These are phyloP conservation scores for Edaphochlamys debaryana DNA, from an alignment of 139 green algal genomes.

Conservation along the genomic window DNA sequence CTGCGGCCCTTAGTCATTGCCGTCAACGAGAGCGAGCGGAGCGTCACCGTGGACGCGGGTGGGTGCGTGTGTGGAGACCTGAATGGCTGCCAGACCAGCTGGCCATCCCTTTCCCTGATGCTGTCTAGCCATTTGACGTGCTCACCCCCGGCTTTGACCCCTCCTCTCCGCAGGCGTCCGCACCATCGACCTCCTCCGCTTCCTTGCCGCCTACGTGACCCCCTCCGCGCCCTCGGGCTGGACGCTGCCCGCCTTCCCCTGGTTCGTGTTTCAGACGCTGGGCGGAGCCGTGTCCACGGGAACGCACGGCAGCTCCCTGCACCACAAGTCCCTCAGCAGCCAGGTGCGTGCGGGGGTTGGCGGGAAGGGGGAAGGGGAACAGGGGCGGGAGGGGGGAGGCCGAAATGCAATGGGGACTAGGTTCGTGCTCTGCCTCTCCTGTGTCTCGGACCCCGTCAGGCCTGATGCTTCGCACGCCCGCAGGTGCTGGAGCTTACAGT, in stretches of 20 bases:
- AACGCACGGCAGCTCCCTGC: slow-evolving; percentile 81
- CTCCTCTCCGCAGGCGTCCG: slow-evolving; percentile 35
- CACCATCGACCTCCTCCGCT: slow-evolving; percentile 80
- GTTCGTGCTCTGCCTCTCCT: too few species aligned
- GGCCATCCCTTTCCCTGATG: too few species aligned
- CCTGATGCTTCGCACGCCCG: too few species aligned
- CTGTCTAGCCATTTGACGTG: too few species aligned
- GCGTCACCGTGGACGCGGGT: slow-evolving; percentile 79
- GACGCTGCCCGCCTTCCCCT: slow-evolving; percentile 79
- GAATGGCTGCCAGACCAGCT: too few species aligned
- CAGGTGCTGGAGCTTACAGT: slow-evolving; percentile 68
- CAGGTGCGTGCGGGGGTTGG: slow-evolving; percentile 60
- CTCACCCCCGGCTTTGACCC: too few species aligned
- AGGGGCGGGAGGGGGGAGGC: too few species aligned
- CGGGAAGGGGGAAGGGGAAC: too few species aligned
- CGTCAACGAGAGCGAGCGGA: slow-evolving; percentile 70
- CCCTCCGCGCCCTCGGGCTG: slow-evolving; percentile 68
- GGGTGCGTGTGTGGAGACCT: too few species aligned
- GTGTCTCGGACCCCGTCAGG: too few species aligned
- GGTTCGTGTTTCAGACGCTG: slow-evolving; percentile 83
- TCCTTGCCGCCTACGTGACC: slow-evolving; percentile 81
- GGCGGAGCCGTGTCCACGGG: slow-evolving; percentile 86
- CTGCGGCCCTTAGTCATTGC: slow-evolving; percentile 62
- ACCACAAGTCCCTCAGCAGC: slow-evolving; percentile 68
- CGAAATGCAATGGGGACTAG: too few species aligned